A percentile compares a stretch with the other conserved stretches of the same genome.
Conservation (phyloP, 2,329 filamentous ascomycete genomes). For the Niveomyces coronatus region DNA sequence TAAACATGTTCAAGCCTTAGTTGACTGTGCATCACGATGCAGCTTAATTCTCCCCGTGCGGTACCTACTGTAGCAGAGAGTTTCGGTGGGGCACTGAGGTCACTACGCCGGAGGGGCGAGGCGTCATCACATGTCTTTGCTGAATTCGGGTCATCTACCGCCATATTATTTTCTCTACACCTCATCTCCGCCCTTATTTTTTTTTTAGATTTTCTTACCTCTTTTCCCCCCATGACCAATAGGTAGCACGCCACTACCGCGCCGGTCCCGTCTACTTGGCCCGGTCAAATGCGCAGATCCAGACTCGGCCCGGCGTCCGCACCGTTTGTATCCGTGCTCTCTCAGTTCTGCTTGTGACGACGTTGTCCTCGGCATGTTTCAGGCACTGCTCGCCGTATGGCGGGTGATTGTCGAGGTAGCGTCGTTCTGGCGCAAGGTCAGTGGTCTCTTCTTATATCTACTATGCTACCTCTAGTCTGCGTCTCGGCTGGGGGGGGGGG, state of each 20-base stretch:
- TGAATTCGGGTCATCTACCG: too few species aligned
- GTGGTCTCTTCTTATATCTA: conserved; percentile 11
- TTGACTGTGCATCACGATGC: too few species aligned
- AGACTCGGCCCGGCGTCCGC: conserved; percentile 3
- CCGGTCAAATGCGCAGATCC: conserved; percentile 6
- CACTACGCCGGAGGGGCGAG: too few species aligned
- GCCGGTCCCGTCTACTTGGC: background rate
- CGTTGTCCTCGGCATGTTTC: conserved; percentile 28
- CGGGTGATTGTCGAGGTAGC: conserved; percentile 51
- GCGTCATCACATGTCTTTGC: too few species aligned
- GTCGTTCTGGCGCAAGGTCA: conserved; percentile 52
- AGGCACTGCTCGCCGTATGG: conserved; percentile 39
- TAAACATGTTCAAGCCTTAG: too few species aligned
- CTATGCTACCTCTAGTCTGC: conserved; percentile 12
- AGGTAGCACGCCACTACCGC: conserved; percentile 7
- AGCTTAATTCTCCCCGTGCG: too few species aligned
- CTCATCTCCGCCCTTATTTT: background rate
- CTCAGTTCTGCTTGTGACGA: conserved; percentile 21
- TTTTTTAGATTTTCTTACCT: too few species aligned
- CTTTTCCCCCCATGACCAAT: too few species aligned
- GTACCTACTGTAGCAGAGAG: too few species aligned
- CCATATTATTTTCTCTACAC: conserved; percentile 1
- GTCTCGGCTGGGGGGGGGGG: too few species aligned
- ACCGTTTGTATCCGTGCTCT: background rate
- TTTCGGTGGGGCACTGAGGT: too few species aligned